phyloP scores from a whole-genome alignment of 2,329 filamentous ascomycete species.

The Penicillium palitans region DNA sequence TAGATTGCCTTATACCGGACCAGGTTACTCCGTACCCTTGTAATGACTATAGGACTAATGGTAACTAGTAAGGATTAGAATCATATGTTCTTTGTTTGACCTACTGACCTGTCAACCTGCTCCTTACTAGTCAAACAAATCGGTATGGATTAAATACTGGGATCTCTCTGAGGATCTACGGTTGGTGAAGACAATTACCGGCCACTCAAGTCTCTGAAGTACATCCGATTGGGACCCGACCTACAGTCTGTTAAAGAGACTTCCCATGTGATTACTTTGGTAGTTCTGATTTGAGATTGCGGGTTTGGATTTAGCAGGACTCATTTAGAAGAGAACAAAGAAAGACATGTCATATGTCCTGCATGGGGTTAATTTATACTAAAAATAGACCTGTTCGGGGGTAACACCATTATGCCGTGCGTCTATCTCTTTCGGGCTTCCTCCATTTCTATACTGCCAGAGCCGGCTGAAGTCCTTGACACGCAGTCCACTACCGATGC shows the following conservation, averaged over 20 bases:
- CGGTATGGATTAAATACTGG: conserved; percentile 61
- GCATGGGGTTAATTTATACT: neutral
- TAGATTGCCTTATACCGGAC: neutral
- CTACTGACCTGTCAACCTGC: neutral
- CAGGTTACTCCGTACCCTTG: neutral
- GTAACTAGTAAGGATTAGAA: conserved; percentile 33
- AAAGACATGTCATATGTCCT: neutral
- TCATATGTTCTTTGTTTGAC: too few relatives aligned
- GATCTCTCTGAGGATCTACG: conserved; percentile 84
- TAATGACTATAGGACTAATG: conserved; percentile 82
- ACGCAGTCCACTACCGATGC: conserved; percentile 14
- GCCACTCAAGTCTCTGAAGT: neutral
- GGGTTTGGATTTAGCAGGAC: neutral
- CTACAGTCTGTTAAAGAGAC: conserved; percentile 24
- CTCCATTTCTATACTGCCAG: conserved; percentile 44
- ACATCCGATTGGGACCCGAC: conserved; percentile 42
- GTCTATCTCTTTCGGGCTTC: conserved; percentile 16
- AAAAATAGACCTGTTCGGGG: neutral
- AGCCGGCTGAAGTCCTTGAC: conserved; percentile 42
- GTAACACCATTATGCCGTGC: conserved; percentile 2
- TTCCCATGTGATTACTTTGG: neutral
- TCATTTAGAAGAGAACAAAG: neutral
- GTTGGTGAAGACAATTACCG: conserved; percentile 73
- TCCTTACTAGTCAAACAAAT: too few relatives aligned
- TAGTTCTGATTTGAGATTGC: neutral